phyloP scores from a whole-genome alignment of 2,329 filamentous ascomycete genomes.

The Neonectria neomacrospora region DNA sequence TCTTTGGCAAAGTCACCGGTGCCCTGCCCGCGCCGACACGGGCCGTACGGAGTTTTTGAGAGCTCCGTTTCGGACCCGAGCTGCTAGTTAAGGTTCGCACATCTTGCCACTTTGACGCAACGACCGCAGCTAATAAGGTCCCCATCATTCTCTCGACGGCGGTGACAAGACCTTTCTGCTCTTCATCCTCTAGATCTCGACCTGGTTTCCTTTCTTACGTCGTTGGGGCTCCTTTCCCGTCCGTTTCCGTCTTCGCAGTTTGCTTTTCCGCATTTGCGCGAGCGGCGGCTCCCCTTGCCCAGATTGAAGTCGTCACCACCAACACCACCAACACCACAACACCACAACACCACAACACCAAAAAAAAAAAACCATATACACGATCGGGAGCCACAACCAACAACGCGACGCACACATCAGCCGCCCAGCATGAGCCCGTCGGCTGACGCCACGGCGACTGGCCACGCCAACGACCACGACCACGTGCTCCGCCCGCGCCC shows the following conservation, averaged over 20 bases:
- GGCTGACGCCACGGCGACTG: constrained; percentile 44
- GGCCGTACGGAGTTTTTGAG: neutral
- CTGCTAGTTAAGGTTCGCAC: neutral
- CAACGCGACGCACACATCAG: neutral
- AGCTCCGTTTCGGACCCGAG: neutral
- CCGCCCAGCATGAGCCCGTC: constrained; percentile 44
- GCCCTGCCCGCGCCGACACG: too few species aligned
- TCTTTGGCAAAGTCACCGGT: too few species aligned
- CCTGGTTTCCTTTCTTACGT: neutral
- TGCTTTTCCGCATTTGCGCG: neutral
- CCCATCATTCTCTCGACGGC: constrained; percentile 2
- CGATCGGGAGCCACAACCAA: neutral
- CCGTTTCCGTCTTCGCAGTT: neutral
- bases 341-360: neutral
- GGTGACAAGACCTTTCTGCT: constrained; percentile 10
- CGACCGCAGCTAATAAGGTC: neutral
- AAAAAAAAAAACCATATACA: neutral
- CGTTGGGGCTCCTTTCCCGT: too few species aligned
- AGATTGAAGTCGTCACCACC: neutral
- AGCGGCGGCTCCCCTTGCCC: neutral
- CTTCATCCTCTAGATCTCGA: neutral
- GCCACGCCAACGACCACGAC: constrained; percentile 48
- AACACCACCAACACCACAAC: neutral
- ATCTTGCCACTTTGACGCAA: neutral
- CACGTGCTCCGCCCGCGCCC: constrained; percentile 61